phyloP scores from a whole-genome alignment of 2,329 filamentous ascomycete species.

The Verticillium alfalfae region DNA sequence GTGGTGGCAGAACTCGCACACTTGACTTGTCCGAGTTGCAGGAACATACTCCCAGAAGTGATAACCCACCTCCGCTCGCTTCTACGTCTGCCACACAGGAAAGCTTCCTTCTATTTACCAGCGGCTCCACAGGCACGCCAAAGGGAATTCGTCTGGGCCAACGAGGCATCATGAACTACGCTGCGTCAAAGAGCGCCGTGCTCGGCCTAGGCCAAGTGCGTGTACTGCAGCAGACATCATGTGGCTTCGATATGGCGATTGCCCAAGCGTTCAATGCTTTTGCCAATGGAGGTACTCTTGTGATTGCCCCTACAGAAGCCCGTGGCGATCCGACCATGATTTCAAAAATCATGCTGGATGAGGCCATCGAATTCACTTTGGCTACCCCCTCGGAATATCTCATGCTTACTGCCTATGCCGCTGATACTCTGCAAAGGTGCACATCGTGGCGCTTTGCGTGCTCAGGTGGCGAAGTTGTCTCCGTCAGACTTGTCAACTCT shows the following conservation, averaged over 20 bases:
- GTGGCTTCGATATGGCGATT: constrained; percentile 34
- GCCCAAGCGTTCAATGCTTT: constrained; percentile 29
- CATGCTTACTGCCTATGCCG: constrained; percentile 18
- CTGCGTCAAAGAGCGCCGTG: constrained; percentile 10
- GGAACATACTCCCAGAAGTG: neutral
- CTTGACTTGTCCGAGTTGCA: neutral
- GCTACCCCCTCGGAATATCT: constrained; percentile 35
- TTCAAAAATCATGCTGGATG: constrained; percentile 23
- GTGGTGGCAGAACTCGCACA: neutral
- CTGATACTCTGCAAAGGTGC: constrained; percentile 3
- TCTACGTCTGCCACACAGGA: neutral
- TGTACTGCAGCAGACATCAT: constrained; percentile 31
- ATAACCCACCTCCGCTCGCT: neutral
- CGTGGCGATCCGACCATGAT: constrained; percentile 28
- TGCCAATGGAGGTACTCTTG: constrained; percentile 26
- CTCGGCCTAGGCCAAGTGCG: neutral
- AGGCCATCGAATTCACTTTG: constrained; percentile 28
- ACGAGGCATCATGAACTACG: constrained; percentile 18
- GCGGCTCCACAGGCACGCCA: constrained; percentile 25
- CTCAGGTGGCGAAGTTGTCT: neutral
- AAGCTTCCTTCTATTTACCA: constrained; percentile 27
- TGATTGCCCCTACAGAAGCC: constrained; percentile 20
- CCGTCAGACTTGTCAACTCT: neutral
- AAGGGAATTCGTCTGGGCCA: constrained; percentile 33
- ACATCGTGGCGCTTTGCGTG: constrained; percentile 12